A percentile compares a stretch with the other conserved stretches of the same genome.
phyloP scores from a whole-genome alignment of 1,139 yeast genomes.

The Debaryomyces psychrophilus region DNA sequence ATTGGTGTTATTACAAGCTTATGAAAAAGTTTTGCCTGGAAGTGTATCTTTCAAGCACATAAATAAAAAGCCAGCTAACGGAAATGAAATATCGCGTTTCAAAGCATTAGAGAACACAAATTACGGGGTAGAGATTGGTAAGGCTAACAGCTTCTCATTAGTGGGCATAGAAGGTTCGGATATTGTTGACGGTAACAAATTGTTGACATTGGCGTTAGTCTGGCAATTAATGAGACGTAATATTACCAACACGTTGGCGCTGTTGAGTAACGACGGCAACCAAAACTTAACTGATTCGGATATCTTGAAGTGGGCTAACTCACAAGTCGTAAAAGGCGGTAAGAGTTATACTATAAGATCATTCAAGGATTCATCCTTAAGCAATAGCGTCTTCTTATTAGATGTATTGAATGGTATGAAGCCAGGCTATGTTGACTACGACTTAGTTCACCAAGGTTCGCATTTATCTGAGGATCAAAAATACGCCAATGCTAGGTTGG shows the following conservation, averaged over 20 bases:
- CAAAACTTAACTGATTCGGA: conserved; percentile 76
- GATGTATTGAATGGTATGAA: conserved; percentile 92
- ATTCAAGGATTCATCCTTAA: conserved; percentile 76
- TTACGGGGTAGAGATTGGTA: conserved; percentile 95
- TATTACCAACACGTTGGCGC: conserved; percentile 78
- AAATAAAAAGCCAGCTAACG: conserved; percentile 77
- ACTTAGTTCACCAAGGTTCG: conserved; percentile 75
- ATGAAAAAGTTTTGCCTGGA: conserved; percentile 94
- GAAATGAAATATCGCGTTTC: conserved; percentile 78
- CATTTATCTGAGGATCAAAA: conserved; percentile 72
- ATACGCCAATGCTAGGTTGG: conserved; percentile 93
- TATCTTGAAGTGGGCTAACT: conserved; percentile 92
- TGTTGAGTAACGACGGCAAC: conserved; percentile 65
- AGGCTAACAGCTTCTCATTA: conserved; percentile 85
- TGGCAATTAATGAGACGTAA: conserved; percentile 99
- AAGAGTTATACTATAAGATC: conserved; percentile 70
- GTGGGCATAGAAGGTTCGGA: conserved; percentile 99
- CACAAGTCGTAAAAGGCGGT: conserved; percentile 83
- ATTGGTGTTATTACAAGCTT: conserved; percentile 83
- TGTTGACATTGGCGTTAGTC: conserved; percentile 90
- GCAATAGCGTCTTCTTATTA: conserved; percentile 78
- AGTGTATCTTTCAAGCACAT: conserved; percentile 79
- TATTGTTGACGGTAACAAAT: conserved; percentile 89
- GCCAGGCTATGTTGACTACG: conserved; percentile 97
- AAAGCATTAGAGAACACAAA: conserved; percentile 95